A percentile compares a stretch with the other conserved stretches of the same genome.
Evolutionary conservation across 441 rosid species (phyloP).

Genomic region (Jatropha podagrica): DNA sequence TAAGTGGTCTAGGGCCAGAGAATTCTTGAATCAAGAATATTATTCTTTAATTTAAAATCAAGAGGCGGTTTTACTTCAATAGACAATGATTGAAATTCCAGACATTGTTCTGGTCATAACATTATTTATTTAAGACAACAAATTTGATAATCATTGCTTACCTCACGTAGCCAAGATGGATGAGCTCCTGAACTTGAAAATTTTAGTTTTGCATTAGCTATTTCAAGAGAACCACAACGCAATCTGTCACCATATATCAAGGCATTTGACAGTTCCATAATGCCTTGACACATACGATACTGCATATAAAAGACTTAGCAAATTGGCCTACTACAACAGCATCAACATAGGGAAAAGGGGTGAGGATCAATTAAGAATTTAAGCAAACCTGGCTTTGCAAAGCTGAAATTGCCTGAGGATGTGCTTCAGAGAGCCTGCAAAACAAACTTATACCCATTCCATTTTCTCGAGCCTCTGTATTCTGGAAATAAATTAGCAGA

Average conservation of each 20-base stretch:
- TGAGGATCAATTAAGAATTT: conserved; percentile 20
- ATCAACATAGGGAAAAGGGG: conserved; percentile 7
- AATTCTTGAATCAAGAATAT: background rate
- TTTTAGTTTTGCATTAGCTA: conserved; percentile 70
- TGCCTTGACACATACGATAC: conserved; percentile 96
- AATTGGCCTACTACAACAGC: conserved; percentile 23
- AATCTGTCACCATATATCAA: conserved; percentile 91
- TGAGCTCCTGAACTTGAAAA: conserved; percentile 43
- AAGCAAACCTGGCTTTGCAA: conserved; percentile 87
- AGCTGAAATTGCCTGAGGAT: conserved; percentile 96
- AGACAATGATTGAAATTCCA: background rate
- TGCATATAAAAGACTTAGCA: conserved; percentile 37
- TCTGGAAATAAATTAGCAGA: conserved; percentile 46
- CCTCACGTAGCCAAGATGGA: conserved; percentile 77
- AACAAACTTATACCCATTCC: conserved; percentile 97
- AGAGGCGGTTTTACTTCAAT: background rate
- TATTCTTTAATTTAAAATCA: background rate
- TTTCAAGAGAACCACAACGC: conserved; percentile 82
- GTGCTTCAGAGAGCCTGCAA: conserved; percentile 95
- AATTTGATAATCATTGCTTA: conserved; percentile 27
- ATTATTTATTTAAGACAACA: background rate
- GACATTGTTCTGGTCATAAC: background rate
- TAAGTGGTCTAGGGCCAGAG: background rate
- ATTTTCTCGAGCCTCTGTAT: conserved; percentile 91
- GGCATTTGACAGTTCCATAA: conserved; percentile 93